Evolutionary conservation across 306 rosid species (phyloP), one percentile per base, ranked within the genome.

Genomic region (Canavalia ensiformis): DNA sequence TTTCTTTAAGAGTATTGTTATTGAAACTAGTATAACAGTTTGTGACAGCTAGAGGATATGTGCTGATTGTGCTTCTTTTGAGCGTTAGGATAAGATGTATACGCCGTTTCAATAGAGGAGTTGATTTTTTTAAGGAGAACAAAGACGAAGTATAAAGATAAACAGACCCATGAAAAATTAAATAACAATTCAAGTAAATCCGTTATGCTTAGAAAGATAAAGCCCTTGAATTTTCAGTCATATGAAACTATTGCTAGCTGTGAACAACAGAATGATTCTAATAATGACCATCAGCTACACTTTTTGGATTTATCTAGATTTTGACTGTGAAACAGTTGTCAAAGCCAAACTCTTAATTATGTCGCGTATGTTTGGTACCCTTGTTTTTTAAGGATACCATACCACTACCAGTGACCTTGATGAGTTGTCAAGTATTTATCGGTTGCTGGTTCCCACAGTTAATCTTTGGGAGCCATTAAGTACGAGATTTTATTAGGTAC

Each of bases 221-320:
- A 35, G 33, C 47, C 37, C 50, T 68, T 55, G 64, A 18, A 7
- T 18, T 18, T 18, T 18, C 25, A 18, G 25, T 18, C 52, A 37
- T 56, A 37, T 62, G 63, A 71, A 63, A 63, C 33, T 71, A 44
- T 33, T 71, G 10, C 67, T 49, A 59, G 67, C 75, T 62, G 62
- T 63, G 9, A 77, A 77, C 37, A 70, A 25, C 31, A 42, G 62
- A 49, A 77, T 28, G 12, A 28, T 74, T 69, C 35, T 72, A 18
- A 63, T 29, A 46, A 47, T 62, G 69, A 63, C 47, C 65, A 63
- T 72, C 30, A 45, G 8, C 67, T 64, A 72, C 31, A 45, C 7
- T 69, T 69, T 60, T 60, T 3, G 2, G 31, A 68, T 69, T 70
- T 55, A 82, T 60, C 68, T 76, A 39, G 30, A 69, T 60, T 75